Percentiles rank a stretch among this genome's conserved stretches.
These are phyloP conservation scores for Fusarium fujikuroi DNA, from an alignment of 2,329 filamentous ascomycete species.

Conservation along the genomic window DNA sequence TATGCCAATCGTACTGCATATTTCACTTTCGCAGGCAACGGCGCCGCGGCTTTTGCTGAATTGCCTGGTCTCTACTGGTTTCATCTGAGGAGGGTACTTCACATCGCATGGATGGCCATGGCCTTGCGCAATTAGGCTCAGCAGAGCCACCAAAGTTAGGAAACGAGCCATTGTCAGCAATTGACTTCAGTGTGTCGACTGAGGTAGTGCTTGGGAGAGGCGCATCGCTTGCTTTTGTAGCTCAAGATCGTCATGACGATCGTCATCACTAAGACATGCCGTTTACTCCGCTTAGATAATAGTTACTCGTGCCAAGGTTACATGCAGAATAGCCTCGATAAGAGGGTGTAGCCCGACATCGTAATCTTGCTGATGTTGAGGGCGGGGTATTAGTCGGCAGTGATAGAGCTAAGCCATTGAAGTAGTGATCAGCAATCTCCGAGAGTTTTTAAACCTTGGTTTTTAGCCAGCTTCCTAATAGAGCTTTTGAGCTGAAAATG, in stretches of 20 bases:
- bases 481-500: background rate
- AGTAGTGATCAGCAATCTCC: slow-evolving; percentile 23
- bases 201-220: background rate
- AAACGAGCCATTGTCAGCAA: slow-evolving; percentile 2
- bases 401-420: slow-evolving; percentile 4
- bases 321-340: background rate
- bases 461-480: slow-evolving; percentile 27
- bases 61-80: slow-evolving; percentile 1
- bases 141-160: background rate
- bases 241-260: background rate
- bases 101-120: slow-evolving; percentile 10
- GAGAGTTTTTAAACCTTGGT: background rate
- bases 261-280: background rate
- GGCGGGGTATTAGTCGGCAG: slow-evolving; percentile 11
- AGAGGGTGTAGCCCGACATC: background rate
- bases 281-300: background rate
- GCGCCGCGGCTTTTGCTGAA: slow-evolving; percentile 58
- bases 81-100: slow-evolving; percentile 21
- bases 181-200: too few relatives aligned
- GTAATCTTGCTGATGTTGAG: background rate
- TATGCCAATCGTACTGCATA: slow-evolving; percentile 70
- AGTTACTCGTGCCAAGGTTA: background rate
- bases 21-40: slow-evolving; percentile 68
- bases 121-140: slow-evolving; percentile 12
- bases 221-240: background rate